Percentiles rank a stretch among this genome's conserved stretches.
Evolutionary conservation across 2,329 filamentous ascomycete species (phyloP).

Genomic region (Diplodia intermedia): DNA sequence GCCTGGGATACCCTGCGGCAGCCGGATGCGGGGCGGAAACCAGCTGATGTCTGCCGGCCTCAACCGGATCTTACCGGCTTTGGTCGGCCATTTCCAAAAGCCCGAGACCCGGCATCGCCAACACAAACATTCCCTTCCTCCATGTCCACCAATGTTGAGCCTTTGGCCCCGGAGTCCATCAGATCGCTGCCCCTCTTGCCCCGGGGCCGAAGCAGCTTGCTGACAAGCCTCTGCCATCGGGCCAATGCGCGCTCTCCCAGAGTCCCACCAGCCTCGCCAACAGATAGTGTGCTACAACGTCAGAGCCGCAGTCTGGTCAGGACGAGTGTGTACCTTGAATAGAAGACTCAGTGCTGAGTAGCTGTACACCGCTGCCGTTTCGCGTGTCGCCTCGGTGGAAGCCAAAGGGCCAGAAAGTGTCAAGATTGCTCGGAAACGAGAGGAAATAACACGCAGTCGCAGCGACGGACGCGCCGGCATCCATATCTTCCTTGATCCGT

Average conservation of each 20-base stretch:
- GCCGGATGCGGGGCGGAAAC: background rate
- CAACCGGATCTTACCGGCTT: constrained; percentile 8
- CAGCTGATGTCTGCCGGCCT: background rate
- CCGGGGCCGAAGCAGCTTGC: constrained; percentile 2
- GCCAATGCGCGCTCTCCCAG: background rate
- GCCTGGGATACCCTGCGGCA: background rate
- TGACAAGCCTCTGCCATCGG: background rate
- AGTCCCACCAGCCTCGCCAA: background rate
- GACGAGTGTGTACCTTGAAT: background rate
- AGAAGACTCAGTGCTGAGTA: too few species aligned
- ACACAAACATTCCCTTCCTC: background rate
- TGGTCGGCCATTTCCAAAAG: constrained; percentile 3
- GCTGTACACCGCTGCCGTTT: background rate
- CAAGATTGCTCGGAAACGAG: background rate
- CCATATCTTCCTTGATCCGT: constrained; percentile 12
- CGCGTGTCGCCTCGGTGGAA: background rate
- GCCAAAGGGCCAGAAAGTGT: background rate
- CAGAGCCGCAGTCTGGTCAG: background rate
- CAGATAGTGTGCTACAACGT: background rate
- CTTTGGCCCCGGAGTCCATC: background rate
- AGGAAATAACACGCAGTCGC: background rate
- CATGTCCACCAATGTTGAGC: background rate
- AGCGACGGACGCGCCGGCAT: background rate
- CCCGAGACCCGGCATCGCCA: constrained; percentile 8
- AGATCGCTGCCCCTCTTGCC: background rate